These are phyloP conservation scores for Datisca glomerata DNA, from an alignment of 306 rosid species.

Conservation along the genomic window DNA sequence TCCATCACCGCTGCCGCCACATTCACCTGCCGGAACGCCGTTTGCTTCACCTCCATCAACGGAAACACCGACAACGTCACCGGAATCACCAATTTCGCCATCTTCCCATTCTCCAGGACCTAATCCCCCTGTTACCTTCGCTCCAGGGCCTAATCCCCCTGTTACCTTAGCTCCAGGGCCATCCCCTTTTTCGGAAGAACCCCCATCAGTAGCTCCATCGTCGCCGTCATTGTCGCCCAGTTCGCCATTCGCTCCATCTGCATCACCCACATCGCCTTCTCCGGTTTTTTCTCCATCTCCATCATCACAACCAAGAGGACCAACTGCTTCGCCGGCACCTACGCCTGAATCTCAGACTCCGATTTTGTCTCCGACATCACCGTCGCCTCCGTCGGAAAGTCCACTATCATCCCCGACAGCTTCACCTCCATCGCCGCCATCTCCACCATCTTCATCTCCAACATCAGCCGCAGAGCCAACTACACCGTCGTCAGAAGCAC, in stretches of 20 bases:
- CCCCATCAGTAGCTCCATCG: no score
- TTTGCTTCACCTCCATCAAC: not conserved
- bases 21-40: not conserved
- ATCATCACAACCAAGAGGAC: conserved; percentile 3
- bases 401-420: not conserved
- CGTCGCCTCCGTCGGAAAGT: not conserved
- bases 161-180: no score
- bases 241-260: not conserved
- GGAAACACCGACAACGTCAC: no score
- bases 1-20: not conserved
- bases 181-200: no score
- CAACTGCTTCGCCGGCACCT: not conserved
- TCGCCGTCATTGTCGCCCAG: no score
- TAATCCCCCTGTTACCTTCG: no score
- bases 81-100: no score
- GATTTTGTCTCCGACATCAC: not conserved
- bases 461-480: no score
- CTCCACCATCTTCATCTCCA: conserved; percentile 8
- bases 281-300: conserved; percentile 10
- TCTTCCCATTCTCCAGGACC: not conserved
- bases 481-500: no score
- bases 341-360: conserved; percentile 2
- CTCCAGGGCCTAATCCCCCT: no score
- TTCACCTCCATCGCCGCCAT: conserved; percentile 1
- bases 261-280: conserved; percentile 3